These are phyloP conservation scores for Botrytis galanthina DNA, from an alignment of 2,329 filamentous ascomycete genomes.

Conservation along the genomic window DNA sequence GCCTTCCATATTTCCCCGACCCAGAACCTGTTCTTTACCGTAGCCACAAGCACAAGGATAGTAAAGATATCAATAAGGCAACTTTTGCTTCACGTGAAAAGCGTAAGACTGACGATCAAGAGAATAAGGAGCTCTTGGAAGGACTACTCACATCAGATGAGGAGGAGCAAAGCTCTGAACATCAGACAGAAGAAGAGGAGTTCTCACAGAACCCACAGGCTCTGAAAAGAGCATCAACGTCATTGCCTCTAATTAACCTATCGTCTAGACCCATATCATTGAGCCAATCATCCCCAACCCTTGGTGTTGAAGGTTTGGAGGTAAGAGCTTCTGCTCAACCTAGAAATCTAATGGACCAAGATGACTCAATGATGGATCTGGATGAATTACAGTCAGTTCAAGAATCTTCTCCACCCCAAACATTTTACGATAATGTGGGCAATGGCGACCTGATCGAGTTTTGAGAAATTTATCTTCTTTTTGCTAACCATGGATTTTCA, in stretches of 20 bases:
- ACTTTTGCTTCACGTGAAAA: conserved; percentile 1
- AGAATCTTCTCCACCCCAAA: neutral
- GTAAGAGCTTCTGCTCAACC: conserved; percentile 7
- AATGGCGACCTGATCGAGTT: neutral
- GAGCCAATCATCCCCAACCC: neutral
- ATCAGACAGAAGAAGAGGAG: neutral
- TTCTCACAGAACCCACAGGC: neutral
- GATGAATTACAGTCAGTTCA: conserved; percentile 31
- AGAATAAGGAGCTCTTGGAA: conserved; percentile 11
- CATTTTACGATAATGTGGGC: neutral
- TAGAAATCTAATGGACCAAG: conserved; percentile 19
- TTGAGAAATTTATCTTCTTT: neutral
- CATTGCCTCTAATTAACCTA: neutral
- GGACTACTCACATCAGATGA: neutral
- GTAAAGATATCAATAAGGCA: conserved; percentile 9
- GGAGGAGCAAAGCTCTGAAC: neutral
- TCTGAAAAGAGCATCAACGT: neutral
- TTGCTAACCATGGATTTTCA: conserved; percentile 6
- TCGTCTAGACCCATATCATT: neutral
- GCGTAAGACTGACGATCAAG: neutral
- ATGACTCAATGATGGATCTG: conserved; percentile 29
- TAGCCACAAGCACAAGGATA: conserved; percentile 5
- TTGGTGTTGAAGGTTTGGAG: conserved; percentile 12
- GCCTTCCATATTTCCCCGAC: conserved; percentile 2
- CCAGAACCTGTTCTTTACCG: neutral